Evolutionary conservation across 2,329 filamentous ascomycete species (phyloP), one percentile per base, ranked within the genome.

Genomic region (Penicillium sp.): DNA sequence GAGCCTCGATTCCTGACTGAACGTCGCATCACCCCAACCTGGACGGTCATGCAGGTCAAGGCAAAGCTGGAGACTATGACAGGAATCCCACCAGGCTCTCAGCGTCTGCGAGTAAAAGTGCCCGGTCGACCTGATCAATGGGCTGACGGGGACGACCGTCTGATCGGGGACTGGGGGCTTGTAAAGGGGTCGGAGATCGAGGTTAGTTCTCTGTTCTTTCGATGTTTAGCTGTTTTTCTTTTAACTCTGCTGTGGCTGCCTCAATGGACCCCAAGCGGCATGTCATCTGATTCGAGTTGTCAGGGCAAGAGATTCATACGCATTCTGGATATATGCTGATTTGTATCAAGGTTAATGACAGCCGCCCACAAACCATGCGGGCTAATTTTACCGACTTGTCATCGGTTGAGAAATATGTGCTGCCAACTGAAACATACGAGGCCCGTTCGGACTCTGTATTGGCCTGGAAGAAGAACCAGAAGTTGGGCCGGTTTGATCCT

Each of bases 401-500:
- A 41, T 82, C 84, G 10, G 91, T 97, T 5, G 85, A 91, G 54
- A 97, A 97, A 78, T 97, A 94, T 73, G 85, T 88, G 60, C 88
- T 99, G 82, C 90, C 91, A n/a, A 80, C 83, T 50, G 82, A 87
- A 47, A 88, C 92, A 69, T 99, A 99, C 76, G 91, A 91, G 71
- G 85, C 86, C 68, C 91, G 92, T 69, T 80, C 86, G 41, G 90
- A 97, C 75, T 93, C 89, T 4, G 94, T 99, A 14, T 83, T 97
- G 25, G 90, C 92, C 6, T 97, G 91, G 91, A 99, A 99, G 77
- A 93, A 90, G 77, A 80, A 86, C n/a, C 87, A 96, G 74, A 92
- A 95, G 72, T 84, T 97, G n/a, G 94, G 94, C 48, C 90, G 94
- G 35, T 99, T 99, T 75, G 91, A 97, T 70, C 94, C 94, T 12